These are phyloP conservation scores for Ochetophila trinervis DNA, from an alignment of 306 rosid genomes.

Conservation along the genomic window DNA sequence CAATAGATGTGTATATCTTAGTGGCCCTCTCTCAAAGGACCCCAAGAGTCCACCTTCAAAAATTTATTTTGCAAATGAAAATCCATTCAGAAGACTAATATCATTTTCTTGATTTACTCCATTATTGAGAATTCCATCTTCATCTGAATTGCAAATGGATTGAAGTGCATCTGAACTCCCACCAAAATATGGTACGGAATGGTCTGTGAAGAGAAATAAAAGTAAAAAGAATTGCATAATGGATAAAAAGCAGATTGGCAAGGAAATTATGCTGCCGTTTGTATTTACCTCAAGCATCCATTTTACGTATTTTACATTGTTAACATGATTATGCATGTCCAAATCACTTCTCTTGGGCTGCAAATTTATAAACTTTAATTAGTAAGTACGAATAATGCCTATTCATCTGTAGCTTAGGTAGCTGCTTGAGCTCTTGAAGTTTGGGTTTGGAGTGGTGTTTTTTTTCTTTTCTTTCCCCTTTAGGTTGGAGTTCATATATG, in stretches of 20 bases:
- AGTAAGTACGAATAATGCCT: slow-evolving; percentile 6
- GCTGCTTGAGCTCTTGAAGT: too few species aligned
- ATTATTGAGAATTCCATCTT: slow-evolving; percentile 50
- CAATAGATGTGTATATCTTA: slow-evolving; percentile 73
- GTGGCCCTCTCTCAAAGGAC: slow-evolving; percentile 43
- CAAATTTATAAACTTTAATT: slow-evolving; percentile 21
- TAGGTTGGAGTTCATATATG: too few species aligned
- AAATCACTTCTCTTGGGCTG: slow-evolving; percentile 87
- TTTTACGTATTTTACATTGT: slow-evolving; percentile 78
- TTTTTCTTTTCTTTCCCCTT: too few species aligned
- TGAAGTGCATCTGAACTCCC: slow-evolving; percentile 72
- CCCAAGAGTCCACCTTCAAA: slow-evolving; percentile 51
- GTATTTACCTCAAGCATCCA: slow-evolving; percentile 92
- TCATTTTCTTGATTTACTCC: slow-evolving; percentile 39
- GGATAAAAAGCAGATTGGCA: not conserved
- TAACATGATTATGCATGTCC: slow-evolving; percentile 95
- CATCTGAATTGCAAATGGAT: slow-evolving; percentile 75
- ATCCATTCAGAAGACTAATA: slow-evolving; percentile 46
- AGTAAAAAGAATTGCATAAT: not conserved
- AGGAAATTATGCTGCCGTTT: not conserved
- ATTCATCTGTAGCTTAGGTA: not conserved
- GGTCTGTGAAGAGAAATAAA: slow-evolving; percentile 45
- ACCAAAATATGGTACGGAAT: slow-evolving; percentile 64
- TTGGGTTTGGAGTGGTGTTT: too few species aligned
- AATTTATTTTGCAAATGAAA: slow-evolving; percentile 59